Evolutionary conservation across 1,139 yeast species (phyloP), one percentile per base, ranked within the genome.

Genomic region (Pichia sp.): DNA sequence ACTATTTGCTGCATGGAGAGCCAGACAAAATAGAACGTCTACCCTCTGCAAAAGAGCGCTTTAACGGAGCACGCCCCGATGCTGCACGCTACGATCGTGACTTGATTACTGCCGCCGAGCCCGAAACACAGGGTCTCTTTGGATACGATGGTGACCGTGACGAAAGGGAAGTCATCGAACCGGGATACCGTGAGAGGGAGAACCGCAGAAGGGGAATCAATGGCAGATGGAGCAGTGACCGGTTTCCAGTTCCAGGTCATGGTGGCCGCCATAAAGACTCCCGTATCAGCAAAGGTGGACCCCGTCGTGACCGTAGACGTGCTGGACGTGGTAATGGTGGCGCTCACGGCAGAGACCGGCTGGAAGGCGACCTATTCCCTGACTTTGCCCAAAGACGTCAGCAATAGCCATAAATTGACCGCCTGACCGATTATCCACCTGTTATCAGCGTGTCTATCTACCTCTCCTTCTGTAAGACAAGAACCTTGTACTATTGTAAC

Each of bases 1-100:
- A 85, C 67, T 87, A 87, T 68, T 72, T 85, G 57, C 66, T 85
- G 19, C 85, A 87, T 63, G 95, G 95, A 3, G 93, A 85, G 63
- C 95, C 95, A 0, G 82, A 81, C 50, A 48, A 54, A 11, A 41
- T 47, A 7, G 64, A 63, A 47, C 59, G 70, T 51, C 40, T 57
- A 19, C 58, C 58, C 13, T 42, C 52, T 7, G 61, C 59, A 16
- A 54, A 53, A 36, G 57, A 46, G 46, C 54, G 45, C 36, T 15
- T 23, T 11, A 16, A 4, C 29, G 5, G 34, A 50, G 7, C 5
- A 8, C 2, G 32, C 19, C 26, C 49, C 11, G 15, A 36, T 26
- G 19, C 7, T 7, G 29, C 26, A 7, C n/a, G 7, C 11, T 16
- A 52, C 16, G 59, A 45, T 19, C 47, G 44, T 31, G 70, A 67